These are phyloP conservation scores for Syncephalastrum sp. DNA, from an alignment of 371 early-diverging fungal species.

Conservation along the genomic window DNA sequence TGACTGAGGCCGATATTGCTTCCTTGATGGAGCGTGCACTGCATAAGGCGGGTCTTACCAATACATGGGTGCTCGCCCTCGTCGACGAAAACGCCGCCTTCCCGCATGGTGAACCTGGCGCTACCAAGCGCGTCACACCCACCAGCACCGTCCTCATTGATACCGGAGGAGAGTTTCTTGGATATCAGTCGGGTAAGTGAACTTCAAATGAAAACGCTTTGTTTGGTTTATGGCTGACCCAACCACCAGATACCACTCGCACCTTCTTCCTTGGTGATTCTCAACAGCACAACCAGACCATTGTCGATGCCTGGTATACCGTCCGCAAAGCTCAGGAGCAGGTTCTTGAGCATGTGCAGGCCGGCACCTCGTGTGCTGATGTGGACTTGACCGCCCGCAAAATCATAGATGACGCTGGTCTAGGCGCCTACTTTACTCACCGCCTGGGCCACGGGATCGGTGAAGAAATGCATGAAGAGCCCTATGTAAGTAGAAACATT, in stretches of 20 bases:
- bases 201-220: background rate
- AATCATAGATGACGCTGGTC: slow-evolving; percentile 43
- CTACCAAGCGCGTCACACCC: slow-evolving; percentile 30
- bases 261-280: slow-evolving; percentile 47
- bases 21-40: slow-evolving; percentile 35
- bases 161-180: slow-evolving; percentile 51
- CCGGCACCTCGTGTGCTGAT: slow-evolving; percentile 41
- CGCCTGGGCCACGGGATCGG: slow-evolving; percentile 64
- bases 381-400: slow-evolving; percentile 54
- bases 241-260: slow-evolving; percentile 47
- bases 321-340: slow-evolving; percentile 52
- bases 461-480: slow-evolving; percentile 60
- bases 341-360: slow-evolving; percentile 30
- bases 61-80: slow-evolving; percentile 56
- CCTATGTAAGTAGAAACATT: slow-evolving; percentile 28
- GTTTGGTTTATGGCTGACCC: too few species aligned
- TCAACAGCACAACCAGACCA: slow-evolving; percentile 44
- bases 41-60: slow-evolving; percentile 36
- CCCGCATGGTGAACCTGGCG: slow-evolving; percentile 56
- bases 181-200: slow-evolving; percentile 12
- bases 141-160: slow-evolving; percentile 57
- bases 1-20: slow-evolving; percentile 48
- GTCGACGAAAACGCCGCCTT: slow-evolving; percentile 55
- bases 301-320: slow-evolving; percentile 54
- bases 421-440: slow-evolving; percentile 54